Percentiles rank a stretch among this genome's conserved stretches.
Conservation (phyloP, 2,329 filamentous ascomycete genomes). For the Exserohilum turcica region DNA sequence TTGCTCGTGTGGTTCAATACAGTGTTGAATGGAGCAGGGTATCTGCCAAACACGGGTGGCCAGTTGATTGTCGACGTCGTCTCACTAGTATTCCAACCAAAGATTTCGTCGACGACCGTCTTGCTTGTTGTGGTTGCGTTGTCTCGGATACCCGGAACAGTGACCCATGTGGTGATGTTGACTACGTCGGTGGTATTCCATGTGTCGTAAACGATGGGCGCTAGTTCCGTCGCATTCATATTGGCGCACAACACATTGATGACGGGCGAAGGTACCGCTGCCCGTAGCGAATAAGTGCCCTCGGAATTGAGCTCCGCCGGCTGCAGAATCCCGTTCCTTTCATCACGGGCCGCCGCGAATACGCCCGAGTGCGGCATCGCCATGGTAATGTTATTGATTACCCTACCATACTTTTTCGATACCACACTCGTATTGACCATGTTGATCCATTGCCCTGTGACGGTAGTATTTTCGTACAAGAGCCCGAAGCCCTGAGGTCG, state of each 20-base stretch:
- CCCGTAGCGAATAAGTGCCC: conserved; percentile 70
- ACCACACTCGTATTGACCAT: conserved; percentile 59
- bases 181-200: conserved; percentile 57
- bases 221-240: conserved; percentile 63
- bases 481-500: conserved; percentile 67
- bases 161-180: conserved; percentile 30
- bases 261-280: conserved; percentile 71
- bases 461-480: conserved; percentile 73
- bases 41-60: conserved; percentile 51
- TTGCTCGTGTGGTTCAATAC: conserved; percentile 46
- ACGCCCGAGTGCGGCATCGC: conserved; percentile 78
- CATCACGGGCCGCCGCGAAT: conserved; percentile 65
- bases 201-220: conserved; percentile 65
- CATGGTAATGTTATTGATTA: conserved; percentile 77
- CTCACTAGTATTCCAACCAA: conserved; percentile 64
- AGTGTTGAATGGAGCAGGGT: conserved; percentile 69
- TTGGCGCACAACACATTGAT: conserved; percentile 77
- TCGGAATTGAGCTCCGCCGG: conserved; percentile 65
- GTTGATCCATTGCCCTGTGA: conserved; percentile 72
- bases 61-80: conserved; percentile 54
- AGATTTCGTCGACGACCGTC: conserved; percentile 70
- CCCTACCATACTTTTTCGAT: conserved; percentile 58
- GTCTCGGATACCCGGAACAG: conserved; percentile 11
- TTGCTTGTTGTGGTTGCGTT: conserved; percentile 36
- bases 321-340: conserved; percentile 70